phyloP scores from a whole-genome alignment of 495 filamentous ascomycete genomes.

The Aspergillus avenaceus region DNA sequence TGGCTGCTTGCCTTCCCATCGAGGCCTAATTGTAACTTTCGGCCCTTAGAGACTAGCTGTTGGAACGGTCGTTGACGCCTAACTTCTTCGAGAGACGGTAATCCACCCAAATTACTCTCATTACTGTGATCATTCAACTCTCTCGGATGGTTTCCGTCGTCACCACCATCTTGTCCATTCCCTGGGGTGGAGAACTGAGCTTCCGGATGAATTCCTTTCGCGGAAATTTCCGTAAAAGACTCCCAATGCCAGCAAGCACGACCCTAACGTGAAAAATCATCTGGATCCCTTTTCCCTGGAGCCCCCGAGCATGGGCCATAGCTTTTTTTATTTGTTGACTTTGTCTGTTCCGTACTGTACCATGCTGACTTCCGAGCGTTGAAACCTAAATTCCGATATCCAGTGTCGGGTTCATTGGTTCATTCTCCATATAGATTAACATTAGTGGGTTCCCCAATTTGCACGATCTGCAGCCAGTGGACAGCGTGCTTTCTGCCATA shows the following conservation, averaged over 20 bases:
- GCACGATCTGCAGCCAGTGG: background rate
- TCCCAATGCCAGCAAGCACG: no score
- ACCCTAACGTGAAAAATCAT: no score
- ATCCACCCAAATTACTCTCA: background rate
- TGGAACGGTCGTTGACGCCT: conserved; percentile 2
- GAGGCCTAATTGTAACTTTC: conserved; percentile 4
- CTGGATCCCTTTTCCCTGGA: no score
- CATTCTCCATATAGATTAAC: background rate
- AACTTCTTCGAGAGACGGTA: background rate
- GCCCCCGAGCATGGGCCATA: background rate
- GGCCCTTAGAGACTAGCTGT: background rate
- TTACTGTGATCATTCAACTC: background rate
- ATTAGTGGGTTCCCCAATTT: background rate
- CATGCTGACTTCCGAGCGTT: background rate
- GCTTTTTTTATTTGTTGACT: background rate
- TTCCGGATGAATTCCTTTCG: no score
- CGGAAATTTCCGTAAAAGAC: no score
- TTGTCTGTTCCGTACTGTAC: background rate
- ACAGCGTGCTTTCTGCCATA: no score
- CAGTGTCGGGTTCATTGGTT: background rate
- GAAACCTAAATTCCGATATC: background rate
- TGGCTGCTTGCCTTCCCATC: conserved; percentile 3
- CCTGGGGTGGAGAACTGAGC: background rate
- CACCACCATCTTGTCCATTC: no score
- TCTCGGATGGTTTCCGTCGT: background rate